Conservation (phyloP, 768 basidiomycete genomes). For the Lactifluus volemus region DNA sequence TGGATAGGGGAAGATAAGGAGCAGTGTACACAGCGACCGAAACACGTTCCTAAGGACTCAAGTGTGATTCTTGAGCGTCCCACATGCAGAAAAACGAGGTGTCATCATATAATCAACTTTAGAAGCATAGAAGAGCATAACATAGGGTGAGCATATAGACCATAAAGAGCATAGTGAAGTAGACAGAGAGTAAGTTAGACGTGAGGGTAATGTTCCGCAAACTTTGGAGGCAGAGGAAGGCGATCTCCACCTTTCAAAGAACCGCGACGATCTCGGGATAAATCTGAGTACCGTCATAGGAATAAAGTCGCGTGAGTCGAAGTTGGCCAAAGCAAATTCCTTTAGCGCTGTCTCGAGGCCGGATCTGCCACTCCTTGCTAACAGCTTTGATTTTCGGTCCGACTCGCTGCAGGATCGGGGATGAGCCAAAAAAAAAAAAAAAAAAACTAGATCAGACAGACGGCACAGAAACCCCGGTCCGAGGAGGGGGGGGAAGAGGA, state of each 20-base stretch:
- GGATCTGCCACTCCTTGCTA: slow-evolving; percentile 8
- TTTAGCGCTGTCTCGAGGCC: background rate
- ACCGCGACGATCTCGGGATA: slow-evolving; percentile 16
- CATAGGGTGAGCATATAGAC: background rate
- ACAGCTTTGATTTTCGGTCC: background rate
- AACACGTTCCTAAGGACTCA: background rate
- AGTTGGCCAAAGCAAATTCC: slow-evolving; percentile 12
- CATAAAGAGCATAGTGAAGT: background rate
- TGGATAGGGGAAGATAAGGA: too few relatives aligned
- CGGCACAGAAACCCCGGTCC: background rate
- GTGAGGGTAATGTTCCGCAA: background rate
- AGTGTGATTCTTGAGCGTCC: too few relatives aligned
- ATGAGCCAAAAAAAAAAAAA: background rate
- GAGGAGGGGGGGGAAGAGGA: too few relatives aligned
- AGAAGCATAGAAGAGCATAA: background rate
- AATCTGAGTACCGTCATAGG: background rate
- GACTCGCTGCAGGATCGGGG: slow-evolving; percentile 3
- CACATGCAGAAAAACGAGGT: background rate
- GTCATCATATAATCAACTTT: background rate
- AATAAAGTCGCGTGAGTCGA: slow-evolving; percentile 13
- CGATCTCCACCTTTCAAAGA: background rate
- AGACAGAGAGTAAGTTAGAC: background rate
- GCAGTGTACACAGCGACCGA: background rate
- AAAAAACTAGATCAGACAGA: background rate
- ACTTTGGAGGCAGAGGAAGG: too few relatives aligned